A percentile compares a stretch with the other conserved stretches of the same genome.
These are phyloP conservation scores for Colletotrichum melonis DNA, from an alignment of 2,329 filamentous ascomycete genomes.

Conservation along the genomic window DNA sequence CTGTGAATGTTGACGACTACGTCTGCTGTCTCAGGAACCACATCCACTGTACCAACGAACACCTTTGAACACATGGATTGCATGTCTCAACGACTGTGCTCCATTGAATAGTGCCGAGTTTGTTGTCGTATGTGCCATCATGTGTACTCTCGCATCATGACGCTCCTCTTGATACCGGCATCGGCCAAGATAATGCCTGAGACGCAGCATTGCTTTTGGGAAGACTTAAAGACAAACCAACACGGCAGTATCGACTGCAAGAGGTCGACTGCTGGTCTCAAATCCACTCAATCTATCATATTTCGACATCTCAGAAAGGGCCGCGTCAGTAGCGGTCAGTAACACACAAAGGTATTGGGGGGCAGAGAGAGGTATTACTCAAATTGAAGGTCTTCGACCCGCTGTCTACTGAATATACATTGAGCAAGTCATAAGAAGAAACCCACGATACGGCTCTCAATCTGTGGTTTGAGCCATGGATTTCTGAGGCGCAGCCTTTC, in stretches of 20 bases:
- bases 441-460: neutral
- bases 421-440: neutral
- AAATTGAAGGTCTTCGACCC: neutral
- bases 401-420: neutral
- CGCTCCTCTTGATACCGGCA: neutral
- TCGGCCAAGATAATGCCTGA: constrained; percentile 3
- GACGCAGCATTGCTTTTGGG: constrained; percentile 24
- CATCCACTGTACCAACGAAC: neutral
- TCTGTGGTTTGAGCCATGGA: neutral
- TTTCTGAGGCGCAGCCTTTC: neutral
- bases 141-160: neutral
- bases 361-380: neutral
- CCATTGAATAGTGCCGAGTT: neutral
- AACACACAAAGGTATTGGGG: neutral
- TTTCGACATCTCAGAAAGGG: constrained; percentile 1
- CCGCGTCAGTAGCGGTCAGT: neutral
- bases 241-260: constrained; percentile 1
- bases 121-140: neutral
- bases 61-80: neutral
- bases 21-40: neutral
- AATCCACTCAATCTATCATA: constrained; percentile 10
- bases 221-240: neutral
- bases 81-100: neutral
- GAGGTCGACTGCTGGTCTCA: constrained; percentile 2
- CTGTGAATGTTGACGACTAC: neutral